phyloP scores from a whole-genome alignment of 805 yeast genomes.

The Kuraishia hungarica region DNA sequence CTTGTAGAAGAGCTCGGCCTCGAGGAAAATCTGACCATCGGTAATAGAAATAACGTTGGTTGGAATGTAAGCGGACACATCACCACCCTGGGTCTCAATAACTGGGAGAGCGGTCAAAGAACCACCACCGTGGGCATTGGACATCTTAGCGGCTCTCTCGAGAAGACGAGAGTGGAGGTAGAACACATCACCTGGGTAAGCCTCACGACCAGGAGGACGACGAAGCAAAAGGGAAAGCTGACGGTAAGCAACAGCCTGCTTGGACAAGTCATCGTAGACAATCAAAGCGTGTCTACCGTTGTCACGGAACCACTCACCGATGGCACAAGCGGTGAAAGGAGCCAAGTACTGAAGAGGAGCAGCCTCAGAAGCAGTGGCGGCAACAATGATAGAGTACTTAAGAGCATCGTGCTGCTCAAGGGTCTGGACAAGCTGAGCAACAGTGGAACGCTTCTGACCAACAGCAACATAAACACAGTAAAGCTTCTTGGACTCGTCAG shows the following conservation, averaged over 20 bases:
- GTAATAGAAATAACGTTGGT: conserved; percentile 96
- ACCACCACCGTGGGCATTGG: conserved; percentile 83
- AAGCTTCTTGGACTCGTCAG: conserved; percentile 93
- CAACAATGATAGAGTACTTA: conserved; percentile 95
- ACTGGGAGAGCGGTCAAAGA: conserved; percentile 94
- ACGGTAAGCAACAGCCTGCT: conserved; percentile 99
- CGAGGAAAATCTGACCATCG: conserved; percentile 97
- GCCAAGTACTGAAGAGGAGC: conserved; percentile 99
- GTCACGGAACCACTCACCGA: conserved; percentile 99
- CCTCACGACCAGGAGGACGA: conserved; percentile 97
- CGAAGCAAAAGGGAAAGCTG: conserved; percentile 95
- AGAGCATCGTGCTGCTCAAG: conserved; percentile 97
- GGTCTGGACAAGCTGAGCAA: conserved; percentile 98
- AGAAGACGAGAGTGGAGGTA: conserved; percentile 90
- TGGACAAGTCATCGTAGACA: conserved; percentile 95
- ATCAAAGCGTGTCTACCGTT: conserved; percentile 97
- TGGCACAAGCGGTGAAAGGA: conserved; percentile 99
- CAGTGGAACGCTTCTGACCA: conserved; percentile 99
- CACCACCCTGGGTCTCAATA: conserved; percentile 99
- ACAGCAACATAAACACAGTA: conserved; percentile 99
- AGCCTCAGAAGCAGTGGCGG: conserved; percentile 99
- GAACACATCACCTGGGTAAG: conserved; percentile 96
- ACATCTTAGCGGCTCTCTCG: conserved; percentile 97
- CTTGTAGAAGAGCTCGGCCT: conserved; percentile 99
- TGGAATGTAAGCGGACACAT: conserved; percentile 96